Conservation (phyloP, 345 rosid species). For the Populus tremula region DNA sequence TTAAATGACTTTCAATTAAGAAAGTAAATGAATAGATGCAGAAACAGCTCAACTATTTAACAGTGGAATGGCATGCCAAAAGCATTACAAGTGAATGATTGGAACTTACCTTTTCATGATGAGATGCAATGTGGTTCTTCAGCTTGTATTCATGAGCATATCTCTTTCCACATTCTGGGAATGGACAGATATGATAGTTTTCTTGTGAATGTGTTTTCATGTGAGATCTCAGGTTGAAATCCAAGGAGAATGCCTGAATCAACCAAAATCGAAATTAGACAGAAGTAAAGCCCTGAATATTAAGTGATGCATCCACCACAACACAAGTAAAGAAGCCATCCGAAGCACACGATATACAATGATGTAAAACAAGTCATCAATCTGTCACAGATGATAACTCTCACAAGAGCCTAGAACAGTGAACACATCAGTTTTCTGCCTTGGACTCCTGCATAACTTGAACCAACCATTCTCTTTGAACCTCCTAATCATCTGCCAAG, state of each 20-base stretch:
- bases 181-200: slow-evolving; percentile 93
- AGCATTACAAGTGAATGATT: background rate
- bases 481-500: background rate
- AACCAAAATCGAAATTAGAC: slow-evolving; percentile 15
- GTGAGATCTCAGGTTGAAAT: slow-evolving; percentile 94
- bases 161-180: slow-evolving; percentile 90
- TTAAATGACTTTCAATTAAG: background rate
- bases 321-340: slow-evolving; percentile 6
- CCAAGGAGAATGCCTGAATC: slow-evolving; percentile 93
- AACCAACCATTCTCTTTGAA: background rate
- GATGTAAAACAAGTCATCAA: background rate
- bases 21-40: background rate
- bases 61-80: background rate
- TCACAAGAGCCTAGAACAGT: background rate
- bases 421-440: background rate
- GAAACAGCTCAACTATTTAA: background rate
- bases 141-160: slow-evolving; percentile 98
- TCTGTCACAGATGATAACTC: background rate
- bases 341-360: background rate
- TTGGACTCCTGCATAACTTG: background rate
- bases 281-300: background rate
- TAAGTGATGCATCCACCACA: background rate
- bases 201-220: slow-evolving; percentile 99
- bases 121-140: slow-evolving; percentile 74
- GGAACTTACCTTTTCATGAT: slow-evolving; percentile 73